phyloP scores from a whole-genome alignment of 1,139 yeast species.

The Wickerhamomyces sp. region DNA sequence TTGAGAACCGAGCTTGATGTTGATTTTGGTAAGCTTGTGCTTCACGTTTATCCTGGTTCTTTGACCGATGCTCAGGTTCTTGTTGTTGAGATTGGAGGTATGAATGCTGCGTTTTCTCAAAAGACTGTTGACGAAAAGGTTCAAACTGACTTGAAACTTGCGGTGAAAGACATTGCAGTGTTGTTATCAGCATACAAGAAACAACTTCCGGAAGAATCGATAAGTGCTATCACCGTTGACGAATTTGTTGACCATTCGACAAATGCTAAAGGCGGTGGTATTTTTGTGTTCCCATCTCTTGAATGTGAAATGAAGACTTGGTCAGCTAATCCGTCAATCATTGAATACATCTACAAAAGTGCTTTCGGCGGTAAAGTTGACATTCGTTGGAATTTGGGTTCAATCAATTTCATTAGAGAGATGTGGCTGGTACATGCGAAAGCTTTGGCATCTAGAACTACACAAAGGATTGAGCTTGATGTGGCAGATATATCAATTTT shows the following conservation, averaged over 20 bases:
- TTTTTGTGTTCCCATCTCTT: conserved; percentile 75
- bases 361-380: conserved; percentile 87
- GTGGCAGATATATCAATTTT: conserved; percentile 31
- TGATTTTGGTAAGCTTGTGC: conserved; percentile 44
- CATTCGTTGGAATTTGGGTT: conserved; percentile 89
- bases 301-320: conserved; percentile 71
- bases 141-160: conserved; percentile 42
- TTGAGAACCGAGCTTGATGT: conserved; percentile 60
- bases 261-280: conserved; percentile 71
- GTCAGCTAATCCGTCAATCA: conserved; percentile 44
- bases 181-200: conserved; percentile 53
- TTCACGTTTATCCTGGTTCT: conserved; percentile 75
- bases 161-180: conserved; percentile 57
- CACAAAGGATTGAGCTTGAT: conserved; percentile 23
- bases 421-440: conserved; percentile 81
- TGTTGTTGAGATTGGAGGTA: conserved; percentile 53
- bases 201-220: conserved; percentile 41
- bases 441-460: conserved; percentile 45
- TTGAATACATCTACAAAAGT: conserved; percentile 64
- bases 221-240: conserved; percentile 41
- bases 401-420: conserved; percentile 84
- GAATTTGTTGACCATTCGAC: conserved; percentile 53
- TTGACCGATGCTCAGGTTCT: conserved; percentile 71
- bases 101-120: conserved; percentile 58
- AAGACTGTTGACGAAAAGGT: conserved; percentile 40